phyloP scores from a whole-genome alignment of 306 rosid genomes.

The Cucurbita maxima region DNA sequence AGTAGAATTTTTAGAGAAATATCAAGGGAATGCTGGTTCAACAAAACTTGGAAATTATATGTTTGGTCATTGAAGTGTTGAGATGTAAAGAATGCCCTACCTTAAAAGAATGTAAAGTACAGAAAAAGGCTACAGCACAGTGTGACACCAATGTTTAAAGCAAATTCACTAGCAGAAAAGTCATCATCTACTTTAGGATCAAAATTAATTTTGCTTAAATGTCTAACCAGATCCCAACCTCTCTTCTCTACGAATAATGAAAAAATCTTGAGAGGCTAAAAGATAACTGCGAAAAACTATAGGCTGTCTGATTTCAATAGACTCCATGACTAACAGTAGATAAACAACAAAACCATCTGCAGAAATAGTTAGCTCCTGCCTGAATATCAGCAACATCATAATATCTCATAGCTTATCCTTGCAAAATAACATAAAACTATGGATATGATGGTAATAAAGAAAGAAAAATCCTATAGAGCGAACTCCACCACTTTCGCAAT shows the following conservation, averaged over 20 bases:
- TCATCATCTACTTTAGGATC: background rate
- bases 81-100: background rate
- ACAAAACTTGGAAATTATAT: background rate
- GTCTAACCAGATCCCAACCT: background rate
- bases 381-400: background rate
- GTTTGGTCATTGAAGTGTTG: background rate
- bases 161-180: background rate
- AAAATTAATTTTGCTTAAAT: background rate
- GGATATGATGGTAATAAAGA: background rate
- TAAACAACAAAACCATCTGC: background rate
- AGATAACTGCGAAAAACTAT: background rate
- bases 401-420: background rate
- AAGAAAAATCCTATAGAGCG: background rate
- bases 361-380: background rate
- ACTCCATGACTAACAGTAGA: background rate
- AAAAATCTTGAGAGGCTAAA: background rate
- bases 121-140: background rate
- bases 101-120: background rate
- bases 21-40: background rate
- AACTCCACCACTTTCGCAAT: background rate
- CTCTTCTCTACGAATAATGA: background rate
- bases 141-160: background rate
- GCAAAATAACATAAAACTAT: background rate
- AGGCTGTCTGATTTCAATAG: background rate
- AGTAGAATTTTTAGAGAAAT: background rate